Evolutionary conservation across 805 yeast genomes (phyloP), one percentile per base, ranked within the genome.

Genomic region (Pichia cephalocereana): DNA sequence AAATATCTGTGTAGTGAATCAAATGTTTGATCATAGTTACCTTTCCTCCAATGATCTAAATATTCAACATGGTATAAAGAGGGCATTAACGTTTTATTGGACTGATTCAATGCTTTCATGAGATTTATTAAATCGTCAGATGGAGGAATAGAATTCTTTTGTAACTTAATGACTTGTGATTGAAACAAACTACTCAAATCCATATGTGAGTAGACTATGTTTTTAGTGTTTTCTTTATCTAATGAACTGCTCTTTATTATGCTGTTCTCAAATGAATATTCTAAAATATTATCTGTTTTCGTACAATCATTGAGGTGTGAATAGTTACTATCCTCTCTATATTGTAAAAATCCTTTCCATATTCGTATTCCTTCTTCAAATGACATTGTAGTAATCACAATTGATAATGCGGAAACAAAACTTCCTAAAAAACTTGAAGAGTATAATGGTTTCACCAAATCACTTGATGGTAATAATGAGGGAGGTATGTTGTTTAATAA

Each of bases 11-110:
- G 79, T 56, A 86, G 61, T 57, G 81, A 67, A 66, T 82, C 68
- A 62, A 75, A 72, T 0, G 82, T 75, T 1, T 74, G 77, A 54
- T 75, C 83, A 56, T 82, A 84, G 57, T 86, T 85, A 6, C 79
- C 76, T 12, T 64, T 70, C 47, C 72, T 71, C 57, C 82, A 71
- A 50, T 73, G 72, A 54, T 82, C 83, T 27, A 85, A 67, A 55
- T 82, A 84, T 43, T 70, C 72, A 42, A 84, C 70, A 55, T 82
- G 82, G 56, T 80, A 75, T 26, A 74, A 61, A 0, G 76, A 65
- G 0, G 79, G 75, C 6, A 76, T 63, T 3, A 59, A 54, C 41
- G 69, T 68, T 6, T 66, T 63, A 30, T 75, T 77, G 0, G 75
- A 66, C 17, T 72, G 70, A 1, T 80, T 69, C 75, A 80, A 72